Evolutionary conservation across 2,329 filamentous ascomycete species (phyloP), one percentile per base, ranked within the genome.

Genomic region (Diplodia sapinea): DNA sequence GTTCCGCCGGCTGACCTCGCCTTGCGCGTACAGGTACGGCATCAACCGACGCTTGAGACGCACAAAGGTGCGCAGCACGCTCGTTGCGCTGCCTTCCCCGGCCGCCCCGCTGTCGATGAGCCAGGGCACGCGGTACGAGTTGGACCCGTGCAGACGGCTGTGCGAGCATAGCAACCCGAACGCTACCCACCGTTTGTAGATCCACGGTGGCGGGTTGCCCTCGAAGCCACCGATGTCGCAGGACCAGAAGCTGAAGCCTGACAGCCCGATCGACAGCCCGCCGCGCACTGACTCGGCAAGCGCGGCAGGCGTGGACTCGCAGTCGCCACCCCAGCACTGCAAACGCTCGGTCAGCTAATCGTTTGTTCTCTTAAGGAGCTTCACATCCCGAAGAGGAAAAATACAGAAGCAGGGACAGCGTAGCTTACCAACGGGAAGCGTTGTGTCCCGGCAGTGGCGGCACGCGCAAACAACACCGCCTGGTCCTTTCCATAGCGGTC

Each of bases 121-220:
- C 90, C 90, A 92, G 2, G 90, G 90, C n/a, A 92, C 89, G 20
- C 90, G 88, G 79, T 91, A 92, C 3, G 87, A 89, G 69, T 83
- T 86, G 62, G 87, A 89, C 2, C 90, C 90, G 74, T 92, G 90
- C 12, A 92, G 82, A 15, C 89, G 85, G 47, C 88, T 90, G 76
- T 92, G 90, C 11, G 86, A 87, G 71, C 88, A 91, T 50, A 92
- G 79, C 1, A 92, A 82, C 0, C 90, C 90, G 76, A 92, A 91
- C n/a, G 89, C 89, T 6, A 92, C 89, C 90, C 90, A 92, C 59
- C 90, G 87, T 79, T 92, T 92, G 79, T 92, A 92, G 72, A 92
- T 86, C 80, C 87, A 88, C 0, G 87, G 88, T 2, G 83, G 84
- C 3, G 90, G 89, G 4, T 79, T 84, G 2, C 90, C 90, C 74